phyloP scores from a whole-genome alignment of 176 grass and related monocot genomes.

The Puccinellia tenuiflora region DNA sequence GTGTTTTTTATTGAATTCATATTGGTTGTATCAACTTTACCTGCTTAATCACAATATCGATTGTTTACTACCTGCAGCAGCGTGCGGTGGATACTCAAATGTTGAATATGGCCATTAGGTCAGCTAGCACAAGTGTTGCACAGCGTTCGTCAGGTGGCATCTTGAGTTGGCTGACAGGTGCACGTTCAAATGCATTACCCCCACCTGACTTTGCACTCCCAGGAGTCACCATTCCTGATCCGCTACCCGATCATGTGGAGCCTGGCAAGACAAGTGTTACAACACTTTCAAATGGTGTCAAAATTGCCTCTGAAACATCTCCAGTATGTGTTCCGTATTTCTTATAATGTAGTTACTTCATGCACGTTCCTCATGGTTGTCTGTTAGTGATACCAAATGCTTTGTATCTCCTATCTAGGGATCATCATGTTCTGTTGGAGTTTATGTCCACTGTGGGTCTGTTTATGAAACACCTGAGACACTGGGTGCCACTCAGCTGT shows the following conservation, averaged over 20 bases:
- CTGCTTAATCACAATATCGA: not conserved
- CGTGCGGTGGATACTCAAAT: conserved; percentile 32
- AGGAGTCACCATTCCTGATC: conserved; percentile 57
- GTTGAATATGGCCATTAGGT: conserved; percentile 43
- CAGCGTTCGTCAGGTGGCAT: conserved; percentile 67
- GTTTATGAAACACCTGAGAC: conserved; percentile 68
- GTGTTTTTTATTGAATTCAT: not conserved
- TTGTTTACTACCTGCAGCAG: conserved; percentile 30
- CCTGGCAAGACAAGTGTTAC: conserved; percentile 69
- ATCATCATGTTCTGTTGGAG: conserved; percentile 68
- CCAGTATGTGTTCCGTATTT: conserved; percentile 46
- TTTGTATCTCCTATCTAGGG: conserved; percentile 40
- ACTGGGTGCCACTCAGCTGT: conserved; percentile 60
- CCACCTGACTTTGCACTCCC: conserved; percentile 75
- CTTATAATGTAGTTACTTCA: conserved; percentile 15
- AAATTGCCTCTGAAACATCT: conserved; percentile 79
- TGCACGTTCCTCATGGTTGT: conserved; percentile 5
- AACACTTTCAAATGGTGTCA: conserved; percentile 74
- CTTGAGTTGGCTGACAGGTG: conserved; percentile 65
- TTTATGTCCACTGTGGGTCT: conserved; percentile 79
- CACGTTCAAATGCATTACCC: conserved; percentile 52
- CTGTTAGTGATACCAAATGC: conserved; percentile 8
- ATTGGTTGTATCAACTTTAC: not conserved
- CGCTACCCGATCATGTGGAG: conserved; percentile 62
- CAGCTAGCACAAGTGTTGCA: conserved; percentile 58